phyloP scores from a whole-genome alignment of 305 asterid species.

The Plantago coronopus region DNA sequence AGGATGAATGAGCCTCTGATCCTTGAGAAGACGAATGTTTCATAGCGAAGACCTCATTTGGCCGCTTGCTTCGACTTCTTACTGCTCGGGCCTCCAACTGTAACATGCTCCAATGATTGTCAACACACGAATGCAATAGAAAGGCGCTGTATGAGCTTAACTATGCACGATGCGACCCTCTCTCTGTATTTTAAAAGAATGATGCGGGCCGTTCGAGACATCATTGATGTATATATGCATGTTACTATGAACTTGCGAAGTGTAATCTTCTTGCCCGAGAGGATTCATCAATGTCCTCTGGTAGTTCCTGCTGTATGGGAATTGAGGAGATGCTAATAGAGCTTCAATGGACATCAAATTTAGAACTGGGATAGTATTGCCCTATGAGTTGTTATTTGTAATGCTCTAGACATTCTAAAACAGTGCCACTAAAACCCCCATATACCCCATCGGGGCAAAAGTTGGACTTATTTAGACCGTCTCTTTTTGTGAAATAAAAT shows the following conservation, averaged over 20 bases:
- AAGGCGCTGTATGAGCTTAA: background rate
- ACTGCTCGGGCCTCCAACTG: constrained; percentile 16
- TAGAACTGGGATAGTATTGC: no score
- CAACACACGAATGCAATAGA: constrained; percentile 1
- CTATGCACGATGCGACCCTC: background rate
- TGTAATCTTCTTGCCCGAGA: background rate
- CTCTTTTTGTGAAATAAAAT: no score
- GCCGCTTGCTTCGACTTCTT: constrained; percentile 19
- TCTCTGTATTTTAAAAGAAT: background rate
- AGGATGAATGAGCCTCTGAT: constrained; percentile 41
- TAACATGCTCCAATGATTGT: constrained; percentile 17
- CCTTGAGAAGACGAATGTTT: constrained; percentile 20
- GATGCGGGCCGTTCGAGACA: background rate
- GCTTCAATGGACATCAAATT: background rate
- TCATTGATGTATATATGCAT: constrained; percentile 13
- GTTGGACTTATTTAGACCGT: no score
- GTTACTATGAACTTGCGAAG: background rate
- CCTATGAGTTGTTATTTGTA: no score
- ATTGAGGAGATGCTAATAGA: background rate
- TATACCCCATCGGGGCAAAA: no score
- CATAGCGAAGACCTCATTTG: constrained; percentile 15
- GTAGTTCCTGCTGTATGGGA: background rate
- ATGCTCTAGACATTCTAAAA: no score
- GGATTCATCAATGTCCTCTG: background rate
- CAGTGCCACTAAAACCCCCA: no score